Evolutionary conservation across 2,329 filamentous ascomycete genomes (phyloP), one percentile per base, ranked within the genome.

Genomic region (Sporothrix luriei): DNA sequence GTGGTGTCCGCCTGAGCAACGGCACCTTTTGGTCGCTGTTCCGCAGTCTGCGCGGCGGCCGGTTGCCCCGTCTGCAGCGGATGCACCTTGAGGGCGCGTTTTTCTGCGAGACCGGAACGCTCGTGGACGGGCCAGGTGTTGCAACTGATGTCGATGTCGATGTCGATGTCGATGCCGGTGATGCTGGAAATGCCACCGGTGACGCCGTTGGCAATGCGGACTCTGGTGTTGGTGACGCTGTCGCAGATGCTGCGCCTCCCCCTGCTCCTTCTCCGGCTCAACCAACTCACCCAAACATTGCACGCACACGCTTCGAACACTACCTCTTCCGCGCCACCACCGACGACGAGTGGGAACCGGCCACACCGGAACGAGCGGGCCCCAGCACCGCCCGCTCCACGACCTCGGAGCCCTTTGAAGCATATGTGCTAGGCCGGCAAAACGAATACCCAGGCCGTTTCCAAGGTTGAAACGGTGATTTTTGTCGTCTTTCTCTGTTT

Each of bases 1-100:
- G 82, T 21, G 83, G 83, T 14, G 76, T 84, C 43, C 79, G 81
- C 68, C 76, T 85, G 13, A 79, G 78, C 69, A 78, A 80, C 51
- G 83, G 83, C 7, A 81, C 78, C 0, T 84, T 82, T 72, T 76
- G 78, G 66, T 79, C 78, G 0, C 74, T 85, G 5, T 82, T 84
- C 72, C 76, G 77, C 2, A 77, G 78, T 19, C 75, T 85, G 49
- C 79, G 77, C 21, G 74, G 75, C 10, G 74, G 75, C 13, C 73
- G 74, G 3, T 75, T 82, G 70, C 75, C 79, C 4, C 75, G 76
- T 43, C 77, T 84, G 49, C 76, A 81, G 72, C 78, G 79, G 24
- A 76, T 84, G 67, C 80, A 82, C 66, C 76, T 84, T 64, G 81
- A 83, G 70, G 83, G 83, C 4, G 81, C 83, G 66, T 80, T 82